Base-by-base conservation (phyloP, 2,329 filamentous ascomycete species). In the Aspergillus novofumigatus region DNA sequence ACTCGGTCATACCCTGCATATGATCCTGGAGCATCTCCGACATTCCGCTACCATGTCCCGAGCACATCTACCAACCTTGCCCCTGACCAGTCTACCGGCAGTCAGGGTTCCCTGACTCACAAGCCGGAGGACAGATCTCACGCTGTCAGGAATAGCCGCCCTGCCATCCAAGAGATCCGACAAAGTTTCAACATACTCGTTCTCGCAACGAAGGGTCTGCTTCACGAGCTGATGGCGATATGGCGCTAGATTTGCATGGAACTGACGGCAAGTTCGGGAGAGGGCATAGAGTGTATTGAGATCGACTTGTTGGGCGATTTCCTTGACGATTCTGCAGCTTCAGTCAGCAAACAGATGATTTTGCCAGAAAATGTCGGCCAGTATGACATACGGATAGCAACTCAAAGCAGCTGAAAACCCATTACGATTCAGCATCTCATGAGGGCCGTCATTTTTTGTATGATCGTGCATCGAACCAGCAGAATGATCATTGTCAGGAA, bases 1-100 rank as follows among this genome's bases (percentile, higher is more conserved):
- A 25, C 41, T 14, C 20, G 49, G 29, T 74, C 84, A 72, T 82
- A 95, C 92, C 75, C 93, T 84, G 74, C 93, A 97, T 55, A 96
- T 86, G 26, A 92, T 81, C 28, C 78, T 85, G 42, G 83, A 83
- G 72, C 93, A 97, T 60, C 87, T 83, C 55, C 91, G 85, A 73
- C 93, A 97, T 64, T 89, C 87, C 45, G 82, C 84, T 4, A 97
- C 93, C 84, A 96, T 84, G 72, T 97, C 93, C 59, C 91, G 82
- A 23, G 93, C 93, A 71, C 93, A 97, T 65, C 83, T 82, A 4
- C 89, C 87, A 28, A 89, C 81, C 73, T 91, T 93, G 53, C 88
- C 87, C 61, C 80, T 81, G 65, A 75, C 84, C 62, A 83, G 66
- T 52, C 72, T 74, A 2, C 69, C 69, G 8, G 73, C 64, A 28